Conservation (phyloP, 345 rosid species). For the Noccaea bulbosa region DNA sequence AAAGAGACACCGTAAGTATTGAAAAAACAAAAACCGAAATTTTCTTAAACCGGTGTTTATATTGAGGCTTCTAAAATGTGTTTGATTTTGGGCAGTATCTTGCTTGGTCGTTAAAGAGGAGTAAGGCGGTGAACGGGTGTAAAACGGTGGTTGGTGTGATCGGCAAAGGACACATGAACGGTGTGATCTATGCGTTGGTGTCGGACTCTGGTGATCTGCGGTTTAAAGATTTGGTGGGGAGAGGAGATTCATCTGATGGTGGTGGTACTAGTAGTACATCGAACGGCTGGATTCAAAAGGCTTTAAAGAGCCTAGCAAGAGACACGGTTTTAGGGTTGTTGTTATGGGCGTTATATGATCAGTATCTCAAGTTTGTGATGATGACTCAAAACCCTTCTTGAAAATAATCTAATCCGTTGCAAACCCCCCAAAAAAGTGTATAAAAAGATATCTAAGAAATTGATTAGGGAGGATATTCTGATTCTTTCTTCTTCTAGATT, state of each 20-base stretch:
- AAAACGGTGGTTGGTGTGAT: conserved; percentile 80
- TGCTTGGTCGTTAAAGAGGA: conserved; percentile 90
- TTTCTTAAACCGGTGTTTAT: neutral
- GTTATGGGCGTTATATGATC: conserved; percentile 61
- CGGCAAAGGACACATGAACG: conserved; percentile 89
- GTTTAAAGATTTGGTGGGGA: conserved; percentile 73
- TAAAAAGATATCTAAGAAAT: conserved; percentile 2
- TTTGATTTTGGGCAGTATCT: conserved; percentile 56
- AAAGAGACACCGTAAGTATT: conserved; percentile 77
- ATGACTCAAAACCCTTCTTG: conserved; percentile 30
- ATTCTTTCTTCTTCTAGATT: conserved; percentile 4
- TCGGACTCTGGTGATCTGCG: conserved; percentile 76
- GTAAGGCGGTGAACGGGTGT: conserved; percentile 82
- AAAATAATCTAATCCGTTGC: neutral
- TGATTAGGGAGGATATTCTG: neutral
- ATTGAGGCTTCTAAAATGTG: neutral
- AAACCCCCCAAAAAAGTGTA: neutral
- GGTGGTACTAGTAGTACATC: conserved; percentile 21
- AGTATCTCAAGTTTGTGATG: conserved; percentile 34
- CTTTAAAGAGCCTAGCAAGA: conserved; percentile 49
- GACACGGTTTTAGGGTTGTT: conserved; percentile 56
- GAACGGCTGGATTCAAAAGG: conserved; percentile 44
- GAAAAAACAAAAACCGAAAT: neutral
- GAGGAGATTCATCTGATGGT: conserved; percentile 43
- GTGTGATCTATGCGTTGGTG: conserved; percentile 73